Conservation (phyloP, 1,139 yeast species). For the Yamadazyma triangularis region DNA sequence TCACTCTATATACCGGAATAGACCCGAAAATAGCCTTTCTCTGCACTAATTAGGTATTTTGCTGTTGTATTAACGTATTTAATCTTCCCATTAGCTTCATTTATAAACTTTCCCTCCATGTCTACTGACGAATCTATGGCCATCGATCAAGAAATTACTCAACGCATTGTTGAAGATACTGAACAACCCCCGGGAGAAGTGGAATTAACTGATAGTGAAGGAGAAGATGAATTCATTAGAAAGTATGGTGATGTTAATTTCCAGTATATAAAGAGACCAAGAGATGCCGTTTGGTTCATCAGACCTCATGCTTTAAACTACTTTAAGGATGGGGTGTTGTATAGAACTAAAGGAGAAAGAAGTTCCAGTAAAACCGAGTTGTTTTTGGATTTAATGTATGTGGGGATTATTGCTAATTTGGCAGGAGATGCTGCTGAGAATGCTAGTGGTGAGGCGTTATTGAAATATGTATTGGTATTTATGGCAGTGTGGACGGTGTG, state of each 20-base stretch:
- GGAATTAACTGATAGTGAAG: constrained; percentile 30
- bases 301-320: constrained; percentile 60
- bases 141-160: neutral
- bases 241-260: constrained; percentile 50
- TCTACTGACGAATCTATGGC: neutral
- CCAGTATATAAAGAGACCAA: constrained; percentile 45
- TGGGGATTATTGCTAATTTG: constrained; percentile 59
- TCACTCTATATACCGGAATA: no score
- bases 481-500: constrained; percentile 61
- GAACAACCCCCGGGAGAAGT: constrained; percentile 5
- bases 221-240: constrained; percentile 43
- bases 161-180: neutral
- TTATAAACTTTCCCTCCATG: no score
- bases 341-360: constrained; percentile 54
- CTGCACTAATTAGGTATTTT: no score
- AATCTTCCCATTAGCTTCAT: no score
- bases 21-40: no score
- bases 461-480: constrained; percentile 49
- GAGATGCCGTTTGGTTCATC: constrained; percentile 40
- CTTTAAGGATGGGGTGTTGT: constrained; percentile 54
- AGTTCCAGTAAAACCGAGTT: constrained; percentile 50
- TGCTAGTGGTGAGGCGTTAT: constrained; percentile 45
- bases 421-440: constrained; percentile 52
- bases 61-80: no score
- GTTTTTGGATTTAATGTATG: constrained; percentile 60